Base-by-base conservation (phyloP, 768 basidiomycete species). In the Neoboletus subvelutipes region DNA sequence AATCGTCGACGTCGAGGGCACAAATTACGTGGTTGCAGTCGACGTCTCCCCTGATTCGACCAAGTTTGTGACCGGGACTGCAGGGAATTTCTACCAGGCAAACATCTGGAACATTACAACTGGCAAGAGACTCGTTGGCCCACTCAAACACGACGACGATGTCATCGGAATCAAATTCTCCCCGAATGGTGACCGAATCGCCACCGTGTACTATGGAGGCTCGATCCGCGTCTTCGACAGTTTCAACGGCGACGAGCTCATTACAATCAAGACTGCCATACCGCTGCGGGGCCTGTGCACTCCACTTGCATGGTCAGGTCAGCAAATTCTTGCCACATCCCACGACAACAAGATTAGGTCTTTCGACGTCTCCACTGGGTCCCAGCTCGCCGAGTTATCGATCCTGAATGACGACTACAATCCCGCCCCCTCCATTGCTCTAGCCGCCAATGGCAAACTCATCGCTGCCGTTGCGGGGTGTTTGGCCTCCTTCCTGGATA, bases 201-300 rank as follows among this genome's bases (percentile, higher is more conserved):
- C 24, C 8, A 26, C 17, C 0, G 13, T 11, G 0, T 40, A n/a
- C 10, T 0, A n/a, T 1, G 0, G 5, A 2, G 18, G 12, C 1
- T 20, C 20, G 0, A 45, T 45, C 4, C 17, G 17, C 2, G 1
- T 45, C 0, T 45, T 45, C 15, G 9, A 45, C 17, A 17, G 24
- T 45, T 24, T 1, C 15, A 18, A 3, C 1, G 43, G 24, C 0
- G 24, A 17, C 10, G 9, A 17, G 24, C 24, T 45, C 2, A 8
- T 43, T 0, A 17, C 24, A 24, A 24, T 43, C 24, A 17, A 17
- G 1, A 7, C 12, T 43, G 5, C 1, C 4, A 17, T 17, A 43
- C 13, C 15, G 1, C 0, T 1, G 0, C 1, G 22, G 22, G 17
- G 5, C 18, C 1, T 3, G 9, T 3, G 2, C 8, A 43, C 24